Evolutionary conservation across 208 protist genomes (phyloP).

Genomic region (Leishmania amazonensis): DNA sequence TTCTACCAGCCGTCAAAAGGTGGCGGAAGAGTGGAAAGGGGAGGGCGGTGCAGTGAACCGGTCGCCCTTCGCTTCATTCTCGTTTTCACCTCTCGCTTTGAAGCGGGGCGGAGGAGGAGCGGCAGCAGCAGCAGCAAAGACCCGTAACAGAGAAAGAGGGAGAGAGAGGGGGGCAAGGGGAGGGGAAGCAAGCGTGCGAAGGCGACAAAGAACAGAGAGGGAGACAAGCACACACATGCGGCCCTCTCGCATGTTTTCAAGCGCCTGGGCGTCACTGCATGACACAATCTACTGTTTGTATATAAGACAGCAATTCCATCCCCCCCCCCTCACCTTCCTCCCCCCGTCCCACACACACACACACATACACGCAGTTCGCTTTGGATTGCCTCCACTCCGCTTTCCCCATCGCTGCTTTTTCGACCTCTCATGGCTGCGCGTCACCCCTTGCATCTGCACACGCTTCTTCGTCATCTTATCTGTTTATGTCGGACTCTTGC

Average conservation of each 20-base stretch:
- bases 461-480: slow-evolving; percentile 1
- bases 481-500: not conserved
- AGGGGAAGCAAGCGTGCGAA: not conserved
- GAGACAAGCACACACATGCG: not conserved
- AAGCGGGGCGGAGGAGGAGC: not conserved
- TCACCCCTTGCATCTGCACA: not conserved
- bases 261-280: not conserved
- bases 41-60: not conserved
- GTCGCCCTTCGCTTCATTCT: not conserved
- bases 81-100: not conserved
- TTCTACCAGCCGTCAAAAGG: not conserved
- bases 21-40: not conserved
- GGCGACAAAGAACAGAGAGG: not conserved
- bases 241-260: not conserved
- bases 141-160: not conserved
- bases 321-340: not conserved
- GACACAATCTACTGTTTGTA: not conserved
- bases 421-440: not conserved
- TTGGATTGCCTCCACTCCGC: not conserved
- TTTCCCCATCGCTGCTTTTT: not conserved
- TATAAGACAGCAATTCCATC: not conserved
- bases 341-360: not conserved
- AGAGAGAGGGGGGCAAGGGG: not conserved
- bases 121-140: not conserved
- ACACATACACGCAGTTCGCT: not conserved